These are phyloP conservation scores for Beta vulgaris DNA, from an alignment of 148 eudicot species.

Conservation along the genomic window DNA sequence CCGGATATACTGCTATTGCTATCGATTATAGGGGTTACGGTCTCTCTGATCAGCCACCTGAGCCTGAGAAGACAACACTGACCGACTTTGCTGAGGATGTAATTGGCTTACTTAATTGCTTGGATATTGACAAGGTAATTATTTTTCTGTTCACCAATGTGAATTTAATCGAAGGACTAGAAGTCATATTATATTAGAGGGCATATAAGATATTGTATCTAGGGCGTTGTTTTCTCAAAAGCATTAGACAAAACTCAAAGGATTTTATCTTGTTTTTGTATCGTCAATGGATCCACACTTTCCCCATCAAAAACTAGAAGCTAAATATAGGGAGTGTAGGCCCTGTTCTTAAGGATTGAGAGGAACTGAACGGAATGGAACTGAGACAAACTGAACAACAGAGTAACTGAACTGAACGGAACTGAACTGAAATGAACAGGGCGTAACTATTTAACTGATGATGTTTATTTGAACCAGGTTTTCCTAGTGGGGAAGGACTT, in stretches of 20 bases:
- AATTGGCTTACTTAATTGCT: conserved; percentile 35
- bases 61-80: conserved; percentile 41
- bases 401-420: too few species aligned
- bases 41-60: conserved; percentile 45
- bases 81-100: conserved; percentile 37
- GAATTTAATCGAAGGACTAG: background rate
- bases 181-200: too few species aligned
- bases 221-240: too few species aligned
- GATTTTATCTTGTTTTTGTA: background rate
- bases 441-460: background rate
- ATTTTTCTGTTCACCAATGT: background rate
- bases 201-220: too few species aligned
- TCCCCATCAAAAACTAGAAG: background rate
- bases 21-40: conserved; percentile 58
- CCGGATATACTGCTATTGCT: conserved; percentile 48
- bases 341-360: too few species aligned
- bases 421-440: too few species aligned
- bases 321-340: background rate
- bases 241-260: too few species aligned
- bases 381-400: too few species aligned
- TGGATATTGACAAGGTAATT: conserved; percentile 37
- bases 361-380: too few species aligned
- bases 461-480: conserved; percentile 23
- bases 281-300: background rate
- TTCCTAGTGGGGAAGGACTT: conserved; percentile 46